Base-by-base conservation (phyloP, 1,284 basidiomycete species). In the Apiotrichum veenhuisii region DNA sequence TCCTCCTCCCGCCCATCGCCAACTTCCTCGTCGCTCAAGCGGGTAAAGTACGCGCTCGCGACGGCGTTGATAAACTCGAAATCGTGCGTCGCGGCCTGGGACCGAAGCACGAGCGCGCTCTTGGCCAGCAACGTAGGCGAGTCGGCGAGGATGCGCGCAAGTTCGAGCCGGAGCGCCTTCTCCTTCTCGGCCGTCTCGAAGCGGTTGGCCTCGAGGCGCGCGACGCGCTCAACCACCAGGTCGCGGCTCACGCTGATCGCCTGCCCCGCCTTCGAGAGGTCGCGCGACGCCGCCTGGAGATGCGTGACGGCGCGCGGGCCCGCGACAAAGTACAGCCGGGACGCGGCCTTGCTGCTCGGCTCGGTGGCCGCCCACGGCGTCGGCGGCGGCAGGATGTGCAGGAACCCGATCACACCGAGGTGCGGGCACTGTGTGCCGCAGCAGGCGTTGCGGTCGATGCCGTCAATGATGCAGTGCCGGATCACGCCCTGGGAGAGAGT, bases 371-470 rank as follows among this genome's bases (percentile, higher is more conserved):
- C 70, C 10, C 83, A 82, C 8, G 85, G 83, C 18, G 75, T 68
- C 0, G 71, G 58, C 0, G 76, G 76, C 15, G 75, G 73, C 22
- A 77, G 58, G 52, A 77, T 60, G 58, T 79, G 77, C 15, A 79
- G 67, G 49, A 66, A 62, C 4, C 62, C 59, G 37, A 73, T 63
- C 43, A 73, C 55, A 36, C 70, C 67, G 11, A 79, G 64, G 30
- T 60, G 56, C 3, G 75, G 72, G 20, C 71, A 55, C 74, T 93
- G 91, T 7, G 90, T 93, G 10, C 91, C 91, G 64, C 91, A 93
- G 75, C 90, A 94, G 56, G 74, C 88, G 72, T 87, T 91, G 40
- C 85, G 82, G 72, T 92, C 89, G 17, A 91, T 80, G 9, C 84
- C 84, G 56, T 91, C 86, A 52, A 94, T 93, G 42, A 87, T 81